Conservation (phyloP, 1,284 basidiomycete genomes). For the Cutaneotrichosporon dermatis region DNA sequence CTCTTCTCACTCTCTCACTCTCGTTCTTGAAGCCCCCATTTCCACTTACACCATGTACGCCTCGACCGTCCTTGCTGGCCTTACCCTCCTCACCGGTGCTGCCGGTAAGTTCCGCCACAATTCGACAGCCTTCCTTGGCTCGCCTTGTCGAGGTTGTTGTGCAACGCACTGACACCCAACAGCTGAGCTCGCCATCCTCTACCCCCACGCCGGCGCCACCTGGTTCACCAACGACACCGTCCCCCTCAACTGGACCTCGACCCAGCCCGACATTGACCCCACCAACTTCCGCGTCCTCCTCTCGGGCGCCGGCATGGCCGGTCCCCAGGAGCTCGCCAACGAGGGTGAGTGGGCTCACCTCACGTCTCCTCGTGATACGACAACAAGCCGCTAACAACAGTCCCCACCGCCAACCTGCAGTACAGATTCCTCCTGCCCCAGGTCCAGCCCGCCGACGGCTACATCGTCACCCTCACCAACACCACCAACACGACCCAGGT, state of each 20-base stretch:
- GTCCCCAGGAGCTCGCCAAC: slow-evolving; percentile 41
- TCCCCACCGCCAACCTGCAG: slow-evolving; percentile 30
- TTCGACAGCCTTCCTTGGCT: no score
- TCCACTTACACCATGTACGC: slow-evolving; percentile 9
- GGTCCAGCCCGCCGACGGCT: slow-evolving; percentile 34
- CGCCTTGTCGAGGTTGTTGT: no score
- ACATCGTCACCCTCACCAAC: slow-evolving; percentile 53
- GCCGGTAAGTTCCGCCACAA: slow-evolving; percentile 17
- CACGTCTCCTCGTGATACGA: no score
- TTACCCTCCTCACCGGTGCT: slow-evolving; percentile 18
- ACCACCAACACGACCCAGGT: slow-evolving; percentile 50
- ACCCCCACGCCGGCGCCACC: slow-evolving; percentile 31
- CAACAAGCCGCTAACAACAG: slow-evolving; percentile 13
- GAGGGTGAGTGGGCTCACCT: slow-evolving; percentile 20
- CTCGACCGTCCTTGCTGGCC: slow-evolving; percentile 9
- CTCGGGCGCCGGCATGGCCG: slow-evolving; percentile 29
- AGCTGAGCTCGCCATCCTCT: slow-evolving; percentile 39
- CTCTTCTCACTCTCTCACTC: no score
- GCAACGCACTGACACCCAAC: neutral
- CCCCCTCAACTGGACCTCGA: slow-evolving; percentile 40
- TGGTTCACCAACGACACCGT: slow-evolving; percentile 46
- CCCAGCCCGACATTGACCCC: slow-evolving; percentile 29
- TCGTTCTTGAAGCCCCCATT: no score
- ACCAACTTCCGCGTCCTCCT: slow-evolving; percentile 38
- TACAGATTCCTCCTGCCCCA: slow-evolving; percentile 31